Percentiles rank a stretch among this genome's conserved stretches.
Conservation (phyloP, 345 rosid species). For the Gossypium herbaceum region DNA sequence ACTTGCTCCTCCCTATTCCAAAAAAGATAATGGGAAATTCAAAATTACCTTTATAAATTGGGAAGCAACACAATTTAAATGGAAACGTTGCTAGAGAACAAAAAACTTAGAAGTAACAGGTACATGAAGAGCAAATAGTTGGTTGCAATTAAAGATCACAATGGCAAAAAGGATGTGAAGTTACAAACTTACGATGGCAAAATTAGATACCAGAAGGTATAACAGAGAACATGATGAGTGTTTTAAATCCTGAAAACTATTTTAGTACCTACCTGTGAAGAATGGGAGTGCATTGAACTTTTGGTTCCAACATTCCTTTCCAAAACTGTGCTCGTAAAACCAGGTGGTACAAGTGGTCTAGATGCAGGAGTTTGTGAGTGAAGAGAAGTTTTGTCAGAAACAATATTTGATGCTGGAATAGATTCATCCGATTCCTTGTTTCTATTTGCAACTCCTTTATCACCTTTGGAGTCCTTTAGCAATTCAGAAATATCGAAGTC, state of each 20-base stretch:
- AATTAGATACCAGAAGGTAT: neutral
- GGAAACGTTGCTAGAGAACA: neutral
- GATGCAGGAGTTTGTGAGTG: constrained; percentile 51
- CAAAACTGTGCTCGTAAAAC: constrained; percentile 50
- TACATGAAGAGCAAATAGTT: neutral
- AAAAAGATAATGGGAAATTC: neutral
- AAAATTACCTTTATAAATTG: neutral
- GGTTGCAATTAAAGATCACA: neutral
- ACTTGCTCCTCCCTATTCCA: neutral
- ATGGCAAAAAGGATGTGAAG: neutral
- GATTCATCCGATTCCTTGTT: constrained; percentile 34
- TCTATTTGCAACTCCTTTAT: constrained; percentile 38
- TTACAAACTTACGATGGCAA: neutral
- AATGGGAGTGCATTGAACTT: constrained; percentile 32
- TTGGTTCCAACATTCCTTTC: constrained; percentile 53
- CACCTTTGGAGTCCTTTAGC: constrained; percentile 60
- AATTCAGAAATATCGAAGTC: constrained; percentile 61
- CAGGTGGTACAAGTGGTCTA: constrained; percentile 98
- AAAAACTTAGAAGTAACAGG: neutral
- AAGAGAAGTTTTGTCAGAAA: constrained; percentile 38
- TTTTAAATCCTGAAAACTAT: neutral
- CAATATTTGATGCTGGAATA: constrained; percentile 25
- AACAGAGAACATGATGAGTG: neutral
- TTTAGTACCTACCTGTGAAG: constrained; percentile 43
- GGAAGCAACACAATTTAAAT: neutral